Evolutionary conservation across 495 filamentous ascomycete species (phyloP).

Genomic region (Platismatia glauca): DNA sequence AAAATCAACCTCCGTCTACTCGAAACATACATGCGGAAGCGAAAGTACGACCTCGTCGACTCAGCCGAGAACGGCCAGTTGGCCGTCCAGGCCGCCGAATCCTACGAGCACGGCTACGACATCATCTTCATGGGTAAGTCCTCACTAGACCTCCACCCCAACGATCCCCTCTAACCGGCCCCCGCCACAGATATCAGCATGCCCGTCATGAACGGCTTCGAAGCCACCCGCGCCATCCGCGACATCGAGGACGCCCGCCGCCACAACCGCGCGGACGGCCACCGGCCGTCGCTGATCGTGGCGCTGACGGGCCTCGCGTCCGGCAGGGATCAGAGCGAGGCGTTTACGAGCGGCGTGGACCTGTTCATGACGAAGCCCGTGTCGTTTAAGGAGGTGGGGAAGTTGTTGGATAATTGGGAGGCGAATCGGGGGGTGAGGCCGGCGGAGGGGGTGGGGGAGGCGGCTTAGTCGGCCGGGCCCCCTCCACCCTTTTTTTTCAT

Average conservation of each 20-base stretch:
- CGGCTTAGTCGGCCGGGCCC: no score
- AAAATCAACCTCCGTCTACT: constrained; percentile 65
- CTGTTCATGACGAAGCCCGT: constrained; percentile 69
- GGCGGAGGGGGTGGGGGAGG: neutral
- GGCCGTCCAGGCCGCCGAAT: constrained; percentile 43
- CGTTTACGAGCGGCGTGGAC: constrained; percentile 58
- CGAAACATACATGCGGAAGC: constrained; percentile 50
- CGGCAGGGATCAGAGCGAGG: constrained; percentile 54
- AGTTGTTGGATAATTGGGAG: constrained; percentile 42
- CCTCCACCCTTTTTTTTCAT: no score
- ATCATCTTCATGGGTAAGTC: constrained; percentile 49
- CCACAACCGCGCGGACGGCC: constrained; percentile 9
- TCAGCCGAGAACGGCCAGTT: constrained; percentile 45
- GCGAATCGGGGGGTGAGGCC: constrained; percentile 25
- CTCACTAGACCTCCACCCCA: neutral
- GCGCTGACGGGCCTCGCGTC: constrained; percentile 62
- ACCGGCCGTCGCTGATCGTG: constrained; percentile 41
- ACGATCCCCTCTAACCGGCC: constrained; percentile 1
- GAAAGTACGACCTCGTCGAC: constrained; percentile 33
- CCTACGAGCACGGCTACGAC: constrained; percentile 37
- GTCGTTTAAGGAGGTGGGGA: constrained; percentile 40
- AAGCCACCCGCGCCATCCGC: constrained; percentile 54
- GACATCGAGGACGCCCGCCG: constrained; percentile 40
- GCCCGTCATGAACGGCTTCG: constrained; percentile 63
- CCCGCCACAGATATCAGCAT: constrained; percentile 53